Base-by-base conservation (phyloP, 169 alveolate species). In the Eimeria tenella region DNA sequence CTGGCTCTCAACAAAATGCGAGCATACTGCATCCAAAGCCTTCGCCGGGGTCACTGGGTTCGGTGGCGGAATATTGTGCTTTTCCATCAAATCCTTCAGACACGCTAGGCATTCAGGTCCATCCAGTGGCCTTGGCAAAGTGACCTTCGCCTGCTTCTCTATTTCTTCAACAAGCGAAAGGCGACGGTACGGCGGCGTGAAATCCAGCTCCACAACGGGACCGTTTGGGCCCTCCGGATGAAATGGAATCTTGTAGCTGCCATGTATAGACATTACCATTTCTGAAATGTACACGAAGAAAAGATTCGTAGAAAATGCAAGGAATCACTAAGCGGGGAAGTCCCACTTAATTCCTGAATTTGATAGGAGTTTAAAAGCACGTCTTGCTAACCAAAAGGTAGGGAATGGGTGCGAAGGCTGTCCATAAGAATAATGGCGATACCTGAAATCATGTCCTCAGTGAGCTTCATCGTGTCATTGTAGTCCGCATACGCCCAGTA, bases 401-500 rank as follows among this genome's bases (percentile, higher is more conserved):
- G 42, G 42, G 42, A 31, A 31, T 31, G 42, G 42, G 42, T 31
- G 42, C 42, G 42, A 31, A 31, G 42, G 42, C 42, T 31, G 42
- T 31, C 42, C 42, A 1, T 31, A 31, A 31, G 42, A 13, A 4
- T 21, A 42, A 23, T 49, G 42, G 86, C 2, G 60, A 98, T 89
- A 19, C 97, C 96, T 15, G 99, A 97, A 62, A 99, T 95, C 94
- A 99, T 95, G 81, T 99, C 99, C 97, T 99, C 99, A 21, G 99
- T 98, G 95, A 99, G 95, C 65, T 97, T 97, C 99, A 99, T 99
- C 95, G 99, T 96, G 92, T 99, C 99, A 79, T 98, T 94, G 97
- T 98, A 99, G 96, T 99, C 99, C 25, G 99, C 99, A 95, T 98
- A 98, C 65, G 99, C 98, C 96, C 97, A 95, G 97, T 99, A 99